A percentile compares a stretch with the other conserved stretches of the same genome.
Evolutionary conservation across 208 protist species (phyloP).

Genomic region (Crithidia thermophila): DNA sequence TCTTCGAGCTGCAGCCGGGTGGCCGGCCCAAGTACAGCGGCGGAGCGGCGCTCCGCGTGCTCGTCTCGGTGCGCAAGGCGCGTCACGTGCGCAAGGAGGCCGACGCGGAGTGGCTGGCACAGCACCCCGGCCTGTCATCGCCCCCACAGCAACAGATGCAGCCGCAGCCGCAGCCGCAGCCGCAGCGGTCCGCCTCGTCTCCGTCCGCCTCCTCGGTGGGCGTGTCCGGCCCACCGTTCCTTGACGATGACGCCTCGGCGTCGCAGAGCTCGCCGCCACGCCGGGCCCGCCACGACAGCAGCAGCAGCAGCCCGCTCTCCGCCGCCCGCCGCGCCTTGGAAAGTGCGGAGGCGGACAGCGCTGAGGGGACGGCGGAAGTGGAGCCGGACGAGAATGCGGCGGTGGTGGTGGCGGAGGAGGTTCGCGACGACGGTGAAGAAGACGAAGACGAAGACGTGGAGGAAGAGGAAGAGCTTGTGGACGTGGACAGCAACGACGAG

Average conservation of each 20-base stretch:
- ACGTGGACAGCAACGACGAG: constrained; percentile 9
- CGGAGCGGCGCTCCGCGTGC: constrained; percentile 37
- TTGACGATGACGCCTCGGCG: not conserved
- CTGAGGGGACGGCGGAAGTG: too few species aligned
- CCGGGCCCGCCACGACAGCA: too few species aligned
- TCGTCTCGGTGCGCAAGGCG: constrained; percentile 60
- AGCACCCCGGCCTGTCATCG: constrained; percentile 12
- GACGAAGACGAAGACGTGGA: not conserved
- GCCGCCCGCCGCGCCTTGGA: too few species aligned
- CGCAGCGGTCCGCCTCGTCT: not conserved
- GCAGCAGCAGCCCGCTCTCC: too few species aligned
- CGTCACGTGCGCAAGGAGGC: constrained; percentile 27
- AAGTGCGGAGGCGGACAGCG: too few species aligned
- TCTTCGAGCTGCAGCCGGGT: constrained; percentile 74
- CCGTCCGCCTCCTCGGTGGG: not conserved
- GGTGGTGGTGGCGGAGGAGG: too few species aligned
- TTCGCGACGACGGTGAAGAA: not conserved
- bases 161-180: not conserved
- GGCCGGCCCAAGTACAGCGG: constrained; percentile 45
- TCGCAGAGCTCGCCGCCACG: not conserved
- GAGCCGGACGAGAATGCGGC: too few species aligned
- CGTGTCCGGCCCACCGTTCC: not conserved
- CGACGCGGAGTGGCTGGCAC: constrained; percentile 27
- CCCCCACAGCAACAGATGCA: not conserved
- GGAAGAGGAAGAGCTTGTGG: constrained; percentile 15